These are phyloP conservation scores for Sicyos edulis DNA, from an alignment of 306 rosid genomes.

Conservation along the genomic window DNA sequence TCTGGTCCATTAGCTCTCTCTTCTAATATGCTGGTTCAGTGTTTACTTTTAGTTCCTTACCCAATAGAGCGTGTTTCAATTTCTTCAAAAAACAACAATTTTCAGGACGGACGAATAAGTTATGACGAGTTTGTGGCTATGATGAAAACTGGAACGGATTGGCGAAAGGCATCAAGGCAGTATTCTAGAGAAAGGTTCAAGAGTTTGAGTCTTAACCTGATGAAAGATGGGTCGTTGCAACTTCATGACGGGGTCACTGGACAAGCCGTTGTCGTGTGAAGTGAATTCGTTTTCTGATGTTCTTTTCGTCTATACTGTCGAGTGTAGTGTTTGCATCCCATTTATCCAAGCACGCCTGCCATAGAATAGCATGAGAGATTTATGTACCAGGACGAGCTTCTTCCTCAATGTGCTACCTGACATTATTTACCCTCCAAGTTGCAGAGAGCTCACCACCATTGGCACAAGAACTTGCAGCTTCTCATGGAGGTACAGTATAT, in stretches of 20 bases:
- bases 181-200: conserved; percentile 97
- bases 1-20: not conserved
- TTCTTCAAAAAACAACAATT: not conserved
- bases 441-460: not conserved
- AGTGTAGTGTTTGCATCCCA: conserved; percentile 19
- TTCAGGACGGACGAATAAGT: conserved; percentile 83
- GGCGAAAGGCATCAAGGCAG: conserved; percentile 99
- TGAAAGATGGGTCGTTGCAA: conserved; percentile 96
- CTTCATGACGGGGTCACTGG: conserved; percentile 87
- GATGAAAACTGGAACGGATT: conserved; percentile 99
- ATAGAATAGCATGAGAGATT: conserved; percentile 29
- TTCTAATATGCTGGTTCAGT: not conserved
- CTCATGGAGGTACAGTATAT: conserved; percentile 16
- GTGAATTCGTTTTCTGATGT: conserved; percentile 22
- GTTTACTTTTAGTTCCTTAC: not conserved
- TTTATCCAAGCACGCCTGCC: not conserved
- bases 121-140: conserved; percentile 87
- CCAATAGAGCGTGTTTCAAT: not conserved
- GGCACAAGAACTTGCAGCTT: conserved; percentile 5
- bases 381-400: conserved; percentile 22
- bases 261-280: conserved; percentile 71
- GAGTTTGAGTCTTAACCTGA: conserved; percentile 87
- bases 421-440: not conserved
- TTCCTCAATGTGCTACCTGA: conserved; percentile 16
- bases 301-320: conserved; percentile 29